Evolutionary conservation across 805 yeast species (phyloP).

Genomic region (Metschnikowia vanudenii): DNA sequence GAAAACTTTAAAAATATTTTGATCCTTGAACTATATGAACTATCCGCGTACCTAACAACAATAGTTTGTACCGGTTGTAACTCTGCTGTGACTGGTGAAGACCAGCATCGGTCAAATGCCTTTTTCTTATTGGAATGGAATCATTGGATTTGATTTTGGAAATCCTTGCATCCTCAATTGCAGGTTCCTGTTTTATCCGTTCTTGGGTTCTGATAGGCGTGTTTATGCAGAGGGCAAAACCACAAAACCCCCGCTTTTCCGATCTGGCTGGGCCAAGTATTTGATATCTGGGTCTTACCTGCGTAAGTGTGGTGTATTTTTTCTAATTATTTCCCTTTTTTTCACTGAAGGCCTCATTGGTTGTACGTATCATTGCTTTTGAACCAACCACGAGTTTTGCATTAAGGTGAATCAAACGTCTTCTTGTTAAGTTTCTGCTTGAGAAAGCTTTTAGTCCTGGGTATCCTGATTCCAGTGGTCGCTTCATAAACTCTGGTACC

Average conservation of each 20-base stretch:
- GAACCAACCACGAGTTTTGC: not conserved
- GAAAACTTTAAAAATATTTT: too few relatives aligned
- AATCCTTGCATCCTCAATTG: constrained; percentile 3
- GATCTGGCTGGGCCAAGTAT: constrained; percentile 5
- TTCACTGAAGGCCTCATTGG: constrained; percentile 1
- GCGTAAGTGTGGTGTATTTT: too few relatives aligned
- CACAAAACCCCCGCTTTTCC: not conserved
- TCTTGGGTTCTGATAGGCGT: constrained; percentile 6
- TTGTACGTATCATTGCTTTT: not conserved
- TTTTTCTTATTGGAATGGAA: constrained; percentile 7
- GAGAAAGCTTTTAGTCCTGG: too few relatives aligned
- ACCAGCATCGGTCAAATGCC: too few relatives aligned
- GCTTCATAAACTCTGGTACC: constrained; percentile 3
- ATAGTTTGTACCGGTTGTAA: too few relatives aligned
- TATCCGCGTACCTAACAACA: too few relatives aligned
- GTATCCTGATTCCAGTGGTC: not conserved
- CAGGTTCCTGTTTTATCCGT: constrained; percentile 12
- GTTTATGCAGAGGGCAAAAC: constrained; percentile 2
- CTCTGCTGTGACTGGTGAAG: too few relatives aligned
- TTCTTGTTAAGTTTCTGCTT: not conserved
- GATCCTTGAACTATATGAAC: too few relatives aligned
- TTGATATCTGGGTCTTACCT: too few relatives aligned
- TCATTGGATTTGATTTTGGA: constrained; percentile 16
- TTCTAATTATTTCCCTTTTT: constrained; percentile 1
- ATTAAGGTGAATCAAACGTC: not conserved